phyloP scores from a whole-genome alignment of 768 basidiomycete genomes.

The Cyathus striatus region DNA sequence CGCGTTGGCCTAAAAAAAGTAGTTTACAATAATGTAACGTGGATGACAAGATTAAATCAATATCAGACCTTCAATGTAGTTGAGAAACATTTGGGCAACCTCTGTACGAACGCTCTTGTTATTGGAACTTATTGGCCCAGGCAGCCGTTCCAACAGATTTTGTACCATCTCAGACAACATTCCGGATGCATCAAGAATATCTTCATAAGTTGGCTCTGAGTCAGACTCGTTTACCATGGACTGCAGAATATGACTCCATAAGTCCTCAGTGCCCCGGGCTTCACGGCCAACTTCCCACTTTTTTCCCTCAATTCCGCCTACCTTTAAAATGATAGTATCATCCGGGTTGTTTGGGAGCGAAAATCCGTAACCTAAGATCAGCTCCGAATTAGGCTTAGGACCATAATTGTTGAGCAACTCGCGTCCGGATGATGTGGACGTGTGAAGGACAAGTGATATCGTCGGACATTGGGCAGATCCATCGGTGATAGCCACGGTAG shows the following conservation, averaged over 20 bases:
- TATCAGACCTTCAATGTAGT: slow-evolving; percentile 60
- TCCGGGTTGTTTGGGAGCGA: slow-evolving; percentile 74
- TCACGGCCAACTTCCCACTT: slow-evolving; percentile 64
- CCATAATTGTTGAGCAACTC: slow-evolving; percentile 93
- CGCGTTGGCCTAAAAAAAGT: slow-evolving; percentile 43
- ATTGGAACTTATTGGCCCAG: slow-evolving; percentile 20
- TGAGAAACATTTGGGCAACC: slow-evolving; percentile 57
- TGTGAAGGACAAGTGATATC: slow-evolving; percentile 63
- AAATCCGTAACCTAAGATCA: slow-evolving; percentile 92
- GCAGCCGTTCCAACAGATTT: slow-evolving; percentile 43
- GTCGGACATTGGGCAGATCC: slow-evolving; percentile 17
- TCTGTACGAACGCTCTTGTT: slow-evolving; percentile 38
- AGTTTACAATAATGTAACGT: slow-evolving; percentile 1
- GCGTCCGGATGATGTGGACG: slow-evolving; percentile 26
- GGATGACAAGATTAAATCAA: background rate
- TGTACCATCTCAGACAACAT: slow-evolving; percentile 65
- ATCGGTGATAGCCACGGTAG: slow-evolving; percentile 14
- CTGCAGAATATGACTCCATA: slow-evolving; percentile 54
- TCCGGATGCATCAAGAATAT: slow-evolving; percentile 64
- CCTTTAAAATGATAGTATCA: slow-evolving; percentile 77
- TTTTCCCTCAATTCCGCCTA: slow-evolving; percentile 49
- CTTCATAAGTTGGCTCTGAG: slow-evolving; percentile 39
- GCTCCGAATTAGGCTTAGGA: slow-evolving; percentile 82
- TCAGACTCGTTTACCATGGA: slow-evolving; percentile 21
- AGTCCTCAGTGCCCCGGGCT: slow-evolving; percentile 45